phyloP scores from a whole-genome alignment of 495 filamentous ascomycete species.

The Xylaria curta region DNA sequence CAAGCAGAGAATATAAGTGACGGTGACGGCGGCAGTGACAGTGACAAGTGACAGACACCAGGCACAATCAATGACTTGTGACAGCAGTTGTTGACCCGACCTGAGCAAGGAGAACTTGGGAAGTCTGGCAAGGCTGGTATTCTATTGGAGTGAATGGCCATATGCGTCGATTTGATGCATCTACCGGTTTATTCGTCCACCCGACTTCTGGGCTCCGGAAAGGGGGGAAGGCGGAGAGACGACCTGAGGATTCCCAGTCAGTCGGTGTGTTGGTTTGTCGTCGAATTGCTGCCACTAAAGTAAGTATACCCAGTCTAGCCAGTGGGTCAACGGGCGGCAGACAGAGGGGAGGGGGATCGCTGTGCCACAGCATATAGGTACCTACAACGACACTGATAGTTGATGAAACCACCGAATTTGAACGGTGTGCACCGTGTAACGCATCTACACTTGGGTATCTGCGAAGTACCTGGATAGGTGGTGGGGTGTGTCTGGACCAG shows the following conservation, averaged over 20 bases:
- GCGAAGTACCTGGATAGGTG: neutral
- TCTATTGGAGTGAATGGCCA: neutral
- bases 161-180: constrained; percentile 14
- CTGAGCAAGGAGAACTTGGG: neutral
- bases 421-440: neutral
- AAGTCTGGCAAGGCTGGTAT: constrained; percentile 2
- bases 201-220: neutral
- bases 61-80: neutral
- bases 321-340: constrained; percentile 4
- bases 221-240: constrained; percentile 1
- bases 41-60: neutral
- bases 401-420: neutral
- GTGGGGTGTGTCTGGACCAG: neutral
- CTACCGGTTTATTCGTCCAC: constrained; percentile 17
- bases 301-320: neutral
- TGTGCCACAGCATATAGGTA: neutral
- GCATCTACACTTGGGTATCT: neutral
- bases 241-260: constrained; percentile 8
- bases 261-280: constrained; percentile 2
- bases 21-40: neutral
- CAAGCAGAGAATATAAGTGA: neutral
- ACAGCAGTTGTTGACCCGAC: neutral
- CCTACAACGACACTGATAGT: neutral
- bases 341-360: neutral
- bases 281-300: neutral